Evolutionary conservation across 164 flowering plant genomes (phyloP).

Genomic region (Sedum album): DNA sequence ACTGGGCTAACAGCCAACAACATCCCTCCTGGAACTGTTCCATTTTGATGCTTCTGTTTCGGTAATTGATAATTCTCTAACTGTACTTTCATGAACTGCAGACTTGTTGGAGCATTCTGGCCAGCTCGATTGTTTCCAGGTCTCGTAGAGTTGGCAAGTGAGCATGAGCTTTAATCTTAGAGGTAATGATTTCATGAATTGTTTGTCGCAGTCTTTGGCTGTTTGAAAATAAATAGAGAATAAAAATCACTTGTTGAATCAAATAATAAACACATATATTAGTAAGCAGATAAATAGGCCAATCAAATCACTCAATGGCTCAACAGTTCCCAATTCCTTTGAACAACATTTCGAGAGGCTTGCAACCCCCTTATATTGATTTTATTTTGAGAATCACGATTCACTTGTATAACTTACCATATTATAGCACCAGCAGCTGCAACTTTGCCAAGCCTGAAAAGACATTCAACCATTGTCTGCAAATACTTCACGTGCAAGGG

Average conservation of each 20-base stretch:
- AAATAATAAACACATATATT: constrained; percentile 3
- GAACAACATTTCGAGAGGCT: neutral
- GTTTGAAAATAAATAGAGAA: constrained; percentile 12
- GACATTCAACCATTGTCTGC: constrained; percentile 94
- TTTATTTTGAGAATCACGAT: constrained; percentile 4
- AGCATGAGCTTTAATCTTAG: constrained; percentile 75
- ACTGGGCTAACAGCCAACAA: constrained; percentile 87
- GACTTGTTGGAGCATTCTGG: constrained; percentile 30
- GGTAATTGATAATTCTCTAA: constrained; percentile 50
- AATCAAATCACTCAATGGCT: neutral
- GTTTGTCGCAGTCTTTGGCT: constrained; percentile 95
- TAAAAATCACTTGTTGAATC: neutral
- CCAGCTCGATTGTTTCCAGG: constrained; percentile 36
- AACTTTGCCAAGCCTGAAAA: constrained; percentile 91
- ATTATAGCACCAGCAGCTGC: constrained; percentile 97
- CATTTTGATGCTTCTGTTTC: constrained; percentile 74
- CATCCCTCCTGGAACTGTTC: constrained; percentile 45
- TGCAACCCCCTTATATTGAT: neutral
- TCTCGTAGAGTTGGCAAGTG: constrained; percentile 38
- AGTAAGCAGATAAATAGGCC: neutral
- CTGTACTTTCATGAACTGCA: constrained; percentile 49
- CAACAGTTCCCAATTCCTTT: neutral
- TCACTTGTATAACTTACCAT: constrained; percentile 49
- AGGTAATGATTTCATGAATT: constrained; percentile 77
- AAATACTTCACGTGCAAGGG: constrained; percentile 87